These are phyloP conservation scores for Erythrobasidium yunnanense DNA, from an alignment of 768 basidiomycete genomes.

Conservation along the genomic window DNA sequence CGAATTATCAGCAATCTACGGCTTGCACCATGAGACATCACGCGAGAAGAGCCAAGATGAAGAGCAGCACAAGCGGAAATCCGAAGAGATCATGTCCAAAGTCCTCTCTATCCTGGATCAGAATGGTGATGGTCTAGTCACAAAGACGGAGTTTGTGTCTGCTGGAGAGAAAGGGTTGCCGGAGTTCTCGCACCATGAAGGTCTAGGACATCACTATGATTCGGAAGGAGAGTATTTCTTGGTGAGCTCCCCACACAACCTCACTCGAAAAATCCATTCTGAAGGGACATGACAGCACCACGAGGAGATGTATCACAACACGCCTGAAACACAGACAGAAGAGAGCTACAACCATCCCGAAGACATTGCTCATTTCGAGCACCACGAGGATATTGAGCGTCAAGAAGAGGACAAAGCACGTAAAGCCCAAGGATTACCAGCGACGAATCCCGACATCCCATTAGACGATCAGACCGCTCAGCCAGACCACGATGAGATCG, in stretches of 20 bases:
- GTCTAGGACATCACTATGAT: slow-evolving; percentile 83
- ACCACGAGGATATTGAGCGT: slow-evolving; percentile 74
- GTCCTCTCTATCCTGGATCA: slow-evolving; percentile 52
- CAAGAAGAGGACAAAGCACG: slow-evolving; percentile 76
- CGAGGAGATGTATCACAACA: slow-evolving; percentile 91
- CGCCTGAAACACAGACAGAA: slow-evolving; percentile 94
- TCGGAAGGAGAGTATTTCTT: slow-evolving; percentile 62
- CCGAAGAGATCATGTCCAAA: slow-evolving; percentile 30
- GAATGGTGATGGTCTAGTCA: slow-evolving; percentile 59
- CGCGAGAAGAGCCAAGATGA: slow-evolving; percentile 76
- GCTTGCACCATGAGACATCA: slow-evolving; percentile 82
- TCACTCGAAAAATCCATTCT: background rate
- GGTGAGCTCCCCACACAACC: background rate
- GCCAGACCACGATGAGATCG: slow-evolving; percentile 30
- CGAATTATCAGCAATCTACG: slow-evolving; percentile 92
- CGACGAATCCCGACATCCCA: slow-evolving; percentile 31
- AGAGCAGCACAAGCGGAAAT: slow-evolving; percentile 63
- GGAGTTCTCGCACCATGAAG: slow-evolving; percentile 70
- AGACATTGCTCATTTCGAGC: slow-evolving; percentile 69
- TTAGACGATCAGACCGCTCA: slow-evolving; percentile 28
- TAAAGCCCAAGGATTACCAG: slow-evolving; percentile 56
- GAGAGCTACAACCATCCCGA: slow-evolving; percentile 89
- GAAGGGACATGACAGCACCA: slow-evolving; percentile 62
- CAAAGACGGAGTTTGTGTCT: slow-evolving; percentile 57
- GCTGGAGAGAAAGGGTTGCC: slow-evolving; percentile 65